phyloP scores from a whole-genome alignment of 257 asterid genomes.

The Oldenlandia corymbosa region DNA sequence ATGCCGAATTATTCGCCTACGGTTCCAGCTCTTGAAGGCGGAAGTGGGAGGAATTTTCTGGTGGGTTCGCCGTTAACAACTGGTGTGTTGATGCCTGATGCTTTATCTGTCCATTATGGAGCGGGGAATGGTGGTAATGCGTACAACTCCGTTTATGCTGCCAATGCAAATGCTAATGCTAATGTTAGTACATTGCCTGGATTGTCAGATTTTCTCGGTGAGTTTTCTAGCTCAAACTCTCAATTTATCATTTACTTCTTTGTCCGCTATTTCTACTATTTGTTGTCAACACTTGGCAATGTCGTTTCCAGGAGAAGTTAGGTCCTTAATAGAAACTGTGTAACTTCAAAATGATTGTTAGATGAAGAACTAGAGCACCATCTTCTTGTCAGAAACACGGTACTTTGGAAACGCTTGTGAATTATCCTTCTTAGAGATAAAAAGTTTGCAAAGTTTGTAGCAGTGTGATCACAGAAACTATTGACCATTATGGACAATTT shows the following conservation, averaged over 20 bases:
- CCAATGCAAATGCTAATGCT: slow-evolving; percentile 21
- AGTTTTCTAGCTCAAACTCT: slow-evolving; percentile 23
- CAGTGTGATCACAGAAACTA: too few species aligned
- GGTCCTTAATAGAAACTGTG: too few species aligned
- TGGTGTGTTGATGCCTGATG: slow-evolving; percentile 43
- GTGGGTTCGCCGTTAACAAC: slow-evolving; percentile 38
- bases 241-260: slow-evolving; percentile 27
- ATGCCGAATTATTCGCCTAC: slow-evolving; percentile 43
- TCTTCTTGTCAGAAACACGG: too few species aligned
- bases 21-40: slow-evolving; percentile 27
- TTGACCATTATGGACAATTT: too few species aligned
- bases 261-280: neutral
- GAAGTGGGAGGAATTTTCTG: slow-evolving; percentile 26
- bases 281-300: neutral
- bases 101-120: slow-evolving; percentile 33
- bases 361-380: neutral
- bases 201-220: slow-evolving; percentile 28
- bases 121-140: slow-evolving; percentile 15
- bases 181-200: slow-evolving; percentile 24
- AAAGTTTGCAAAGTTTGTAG: too few species aligned
- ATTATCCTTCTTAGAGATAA: too few species aligned
- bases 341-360: too few species aligned
- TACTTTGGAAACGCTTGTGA: too few species aligned
- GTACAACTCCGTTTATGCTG: slow-evolving; percentile 17
- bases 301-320: neutral